Evolutionary conservation across 2,329 filamentous ascomycete genomes (phyloP).

Genomic region (Dendryphion nanum): DNA sequence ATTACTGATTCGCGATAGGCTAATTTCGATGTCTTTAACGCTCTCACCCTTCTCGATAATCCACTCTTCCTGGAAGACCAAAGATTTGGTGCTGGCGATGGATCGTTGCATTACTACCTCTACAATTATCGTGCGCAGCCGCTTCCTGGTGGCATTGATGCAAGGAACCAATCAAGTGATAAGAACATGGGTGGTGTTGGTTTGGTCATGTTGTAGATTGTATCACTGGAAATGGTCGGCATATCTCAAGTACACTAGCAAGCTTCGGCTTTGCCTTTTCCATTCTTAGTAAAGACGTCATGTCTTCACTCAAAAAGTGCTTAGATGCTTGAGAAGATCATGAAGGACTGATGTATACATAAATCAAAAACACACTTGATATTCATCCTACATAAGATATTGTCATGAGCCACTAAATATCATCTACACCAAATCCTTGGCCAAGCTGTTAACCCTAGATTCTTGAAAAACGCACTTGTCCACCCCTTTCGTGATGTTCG

Average conservation of each 20-base stretch:
- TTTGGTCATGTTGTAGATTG: slow-evolving; percentile 72
- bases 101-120: slow-evolving; percentile 92
- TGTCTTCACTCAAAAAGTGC: too few species aligned
- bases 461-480: neutral
- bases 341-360: too few species aligned
- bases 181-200: slow-evolving; percentile 82
- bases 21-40: slow-evolving; percentile 96
- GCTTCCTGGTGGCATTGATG: slow-evolving; percentile 82
- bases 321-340: too few species aligned
- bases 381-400: too few species aligned
- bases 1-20: slow-evolving; percentile 39
- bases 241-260: neutral
- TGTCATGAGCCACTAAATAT: too few species aligned
- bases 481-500: neutral
- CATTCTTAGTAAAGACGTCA: neutral
- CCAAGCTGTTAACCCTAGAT: neutral
- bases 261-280: neutral
- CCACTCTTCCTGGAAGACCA: slow-evolving; percentile 88
- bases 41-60: slow-evolving; percentile 90
- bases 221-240: neutral
- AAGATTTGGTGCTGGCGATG: slow-evolving; percentile 92
- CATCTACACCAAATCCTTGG: neutral
- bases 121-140: slow-evolving; percentile 92
- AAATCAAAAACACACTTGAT: too few species aligned
- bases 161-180: slow-evolving; percentile 73